Evolutionary conservation across 495 filamentous ascomycete species (phyloP).

Genomic region (Neurospora sublineolata): DNA sequence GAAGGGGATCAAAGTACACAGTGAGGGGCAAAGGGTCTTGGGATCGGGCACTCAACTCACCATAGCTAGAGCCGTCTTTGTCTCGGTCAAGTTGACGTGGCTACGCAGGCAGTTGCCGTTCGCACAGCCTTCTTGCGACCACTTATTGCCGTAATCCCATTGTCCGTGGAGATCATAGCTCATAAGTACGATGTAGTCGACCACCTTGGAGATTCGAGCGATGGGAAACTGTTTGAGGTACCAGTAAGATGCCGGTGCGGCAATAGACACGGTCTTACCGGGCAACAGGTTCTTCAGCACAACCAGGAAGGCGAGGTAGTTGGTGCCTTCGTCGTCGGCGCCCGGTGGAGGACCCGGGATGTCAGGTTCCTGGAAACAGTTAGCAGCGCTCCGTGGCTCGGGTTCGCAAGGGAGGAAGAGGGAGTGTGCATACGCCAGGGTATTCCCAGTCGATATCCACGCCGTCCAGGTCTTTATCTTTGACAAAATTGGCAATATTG

Average conservation of each 20-base stretch:
- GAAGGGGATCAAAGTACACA: background rate
- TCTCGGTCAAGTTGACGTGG: constrained; percentile 36
- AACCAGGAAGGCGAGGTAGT: constrained; percentile 15
- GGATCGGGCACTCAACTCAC: background rate
- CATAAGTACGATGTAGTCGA: constrained; percentile 26
- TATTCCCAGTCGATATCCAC: constrained; percentile 34
- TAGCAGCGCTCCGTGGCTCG: background rate
- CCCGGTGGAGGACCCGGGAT: constrained; percentile 17
- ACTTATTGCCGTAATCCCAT: constrained; percentile 10
- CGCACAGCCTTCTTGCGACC: constrained; percentile 17
- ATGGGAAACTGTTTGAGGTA: constrained; percentile 21
- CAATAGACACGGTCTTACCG: constrained; percentile 18
- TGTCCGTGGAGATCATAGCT: constrained; percentile 22
- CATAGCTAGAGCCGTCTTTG: constrained; percentile 27
- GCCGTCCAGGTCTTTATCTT: constrained; percentile 23
- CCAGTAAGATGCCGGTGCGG: constrained; percentile 21
- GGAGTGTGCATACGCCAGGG: constrained; percentile 17
- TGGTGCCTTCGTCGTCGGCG: constrained; percentile 5
- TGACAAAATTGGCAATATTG: constrained; percentile 19
- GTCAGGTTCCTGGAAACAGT: constrained; percentile 9
- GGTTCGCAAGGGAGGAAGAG: constrained; percentile 11
- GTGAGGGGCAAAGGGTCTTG: background rate
- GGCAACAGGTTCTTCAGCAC: constrained; percentile 8
- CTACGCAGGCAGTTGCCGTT: constrained; percentile 28
- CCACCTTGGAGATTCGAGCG: constrained; percentile 7